phyloP scores from a whole-genome alignment of 2,329 filamentous ascomycete species.

The Sporothrix variecibatus region DNA sequence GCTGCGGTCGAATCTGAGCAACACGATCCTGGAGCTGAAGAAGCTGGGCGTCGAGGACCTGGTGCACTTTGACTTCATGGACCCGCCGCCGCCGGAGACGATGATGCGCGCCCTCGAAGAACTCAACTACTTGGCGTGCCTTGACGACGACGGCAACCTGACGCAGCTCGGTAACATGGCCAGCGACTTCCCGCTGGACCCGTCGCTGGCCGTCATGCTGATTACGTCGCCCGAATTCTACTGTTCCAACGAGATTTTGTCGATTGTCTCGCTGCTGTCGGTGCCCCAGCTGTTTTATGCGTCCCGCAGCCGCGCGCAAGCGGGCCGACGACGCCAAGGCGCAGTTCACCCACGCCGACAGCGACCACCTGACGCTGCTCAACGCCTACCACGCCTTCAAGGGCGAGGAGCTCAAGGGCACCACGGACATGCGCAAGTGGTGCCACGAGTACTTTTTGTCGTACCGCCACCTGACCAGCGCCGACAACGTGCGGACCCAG shows the following conservation, averaged over 20 bases:
- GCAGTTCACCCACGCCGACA: constrained; percentile 87
- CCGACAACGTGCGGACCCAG: constrained; percentile 90
- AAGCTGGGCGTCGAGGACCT: constrained; percentile 94
- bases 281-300: constrained; percentile 94
- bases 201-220: constrained; percentile 92
- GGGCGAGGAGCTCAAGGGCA: constrained; percentile 62
- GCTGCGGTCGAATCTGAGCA: constrained; percentile 88
- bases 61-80: constrained; percentile 98
- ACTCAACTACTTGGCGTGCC: constrained; percentile 93
- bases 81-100: constrained; percentile 94
- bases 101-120: constrained; percentile 98
- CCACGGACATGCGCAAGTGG: constrained; percentile 78
- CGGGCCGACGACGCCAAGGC: constrained; percentile 97
- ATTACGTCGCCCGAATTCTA: constrained; percentile 97
- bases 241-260: constrained; percentile 97
- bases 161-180: constrained; percentile 83
- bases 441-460: constrained; percentile 97
- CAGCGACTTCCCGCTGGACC: constrained; percentile 94
- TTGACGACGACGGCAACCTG: constrained; percentile 94
- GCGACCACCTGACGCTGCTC: constrained; percentile 92
- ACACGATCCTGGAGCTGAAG: constrained; percentile 94
- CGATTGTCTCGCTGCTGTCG: constrained; percentile 88
- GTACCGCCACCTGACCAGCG: constrained; percentile 82
- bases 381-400: constrained; percentile 99
- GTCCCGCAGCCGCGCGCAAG: constrained; percentile 81